Evolutionary conservation across 2,329 filamentous ascomycete species (phyloP).

Genomic region (Scedosporium aurantiacum): DNA sequence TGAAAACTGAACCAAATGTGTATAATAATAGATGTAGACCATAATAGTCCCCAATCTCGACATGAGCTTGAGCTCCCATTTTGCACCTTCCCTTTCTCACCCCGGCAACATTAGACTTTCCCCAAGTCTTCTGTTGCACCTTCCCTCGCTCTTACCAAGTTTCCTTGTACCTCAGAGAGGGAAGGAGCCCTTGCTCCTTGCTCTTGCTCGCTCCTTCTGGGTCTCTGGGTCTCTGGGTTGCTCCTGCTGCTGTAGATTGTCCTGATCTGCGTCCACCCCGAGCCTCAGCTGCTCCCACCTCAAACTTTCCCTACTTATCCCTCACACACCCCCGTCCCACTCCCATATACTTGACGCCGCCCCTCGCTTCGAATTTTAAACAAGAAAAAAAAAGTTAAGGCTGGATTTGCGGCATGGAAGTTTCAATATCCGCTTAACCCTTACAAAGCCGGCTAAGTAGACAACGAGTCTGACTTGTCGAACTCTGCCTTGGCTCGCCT

Average conservation of each 20-base stretch:
- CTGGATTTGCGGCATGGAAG: constrained; percentile 27
- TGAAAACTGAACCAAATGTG: background rate
- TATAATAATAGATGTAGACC: no score
- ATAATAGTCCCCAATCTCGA: no score
- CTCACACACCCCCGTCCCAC: constrained; percentile 1
- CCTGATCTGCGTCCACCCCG: constrained; percentile 6
- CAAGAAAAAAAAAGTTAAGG: constrained; percentile 9
- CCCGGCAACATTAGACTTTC: no score
- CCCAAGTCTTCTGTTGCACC: no score
- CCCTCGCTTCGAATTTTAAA: constrained; percentile 16
- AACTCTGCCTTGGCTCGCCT: background rate
- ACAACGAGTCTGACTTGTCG: background rate
- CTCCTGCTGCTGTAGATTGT: constrained; percentile 3
- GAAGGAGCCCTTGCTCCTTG: no score
- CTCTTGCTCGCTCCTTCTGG: no score
- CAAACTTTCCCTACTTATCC: constrained; percentile 7
- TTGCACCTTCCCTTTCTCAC: no score
- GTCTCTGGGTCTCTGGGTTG: background rate
- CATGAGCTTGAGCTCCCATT: no score
- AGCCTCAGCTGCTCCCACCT: constrained; percentile 7
- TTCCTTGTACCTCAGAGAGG: no score
- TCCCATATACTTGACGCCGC: constrained; percentile 19
- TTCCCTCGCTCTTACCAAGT: no score
- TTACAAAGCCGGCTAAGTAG: constrained; percentile 8
- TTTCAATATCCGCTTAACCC: constrained; percentile 24